Conservation (phyloP, 1,284 basidiomycete genomes). For the Rhodotorula sp. region DNA sequence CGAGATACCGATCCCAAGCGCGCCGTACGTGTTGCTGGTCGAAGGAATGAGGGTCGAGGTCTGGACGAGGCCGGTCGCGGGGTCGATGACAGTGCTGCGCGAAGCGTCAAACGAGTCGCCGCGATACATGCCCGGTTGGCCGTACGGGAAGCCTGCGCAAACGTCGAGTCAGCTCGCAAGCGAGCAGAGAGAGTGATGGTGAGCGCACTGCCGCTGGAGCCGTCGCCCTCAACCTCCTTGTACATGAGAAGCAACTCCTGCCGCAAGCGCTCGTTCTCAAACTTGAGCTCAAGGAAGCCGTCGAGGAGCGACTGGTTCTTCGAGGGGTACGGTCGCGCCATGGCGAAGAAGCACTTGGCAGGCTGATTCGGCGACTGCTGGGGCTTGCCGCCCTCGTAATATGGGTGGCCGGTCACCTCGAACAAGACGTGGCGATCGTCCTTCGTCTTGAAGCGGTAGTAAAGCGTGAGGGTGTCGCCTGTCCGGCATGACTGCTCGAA, state of each 20-base stretch:
- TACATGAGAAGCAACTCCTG: conserved; percentile 44
- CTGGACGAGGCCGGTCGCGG: conserved; percentile 37
- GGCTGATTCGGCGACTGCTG: conserved; percentile 2
- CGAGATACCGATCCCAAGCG: conserved; percentile 43
- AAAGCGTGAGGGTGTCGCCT: conserved; percentile 58
- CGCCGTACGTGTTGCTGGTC: conserved; percentile 42
- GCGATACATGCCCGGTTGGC: conserved; percentile 20
- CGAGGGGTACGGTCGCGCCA: conserved; percentile 72
- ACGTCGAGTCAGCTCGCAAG: too few relatives aligned
- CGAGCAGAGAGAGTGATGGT: not conserved
- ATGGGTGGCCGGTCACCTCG: conserved; percentile 68
- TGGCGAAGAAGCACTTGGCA: conserved; percentile 62
- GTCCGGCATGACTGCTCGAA: conserved; percentile 59
- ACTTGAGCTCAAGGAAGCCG: conserved; percentile 71
- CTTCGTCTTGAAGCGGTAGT: conserved; percentile 62
- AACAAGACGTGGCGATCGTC: conserved; percentile 57
- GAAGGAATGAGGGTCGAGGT: conserved; percentile 38
- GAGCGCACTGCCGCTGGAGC: conserved; percentile 7
- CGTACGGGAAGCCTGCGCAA: conserved; percentile 8
- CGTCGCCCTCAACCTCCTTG: conserved; percentile 41
- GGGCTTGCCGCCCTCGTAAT: conserved; percentile 49
- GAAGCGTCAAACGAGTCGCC: conserved; percentile 17
- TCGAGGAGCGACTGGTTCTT: conserved; percentile 70
- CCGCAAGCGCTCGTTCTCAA: conserved; percentile 66
- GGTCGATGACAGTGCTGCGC: conserved; percentile 32